phyloP scores from a whole-genome alignment of 257 asterid species.

The Scutellaria minor region DNA sequence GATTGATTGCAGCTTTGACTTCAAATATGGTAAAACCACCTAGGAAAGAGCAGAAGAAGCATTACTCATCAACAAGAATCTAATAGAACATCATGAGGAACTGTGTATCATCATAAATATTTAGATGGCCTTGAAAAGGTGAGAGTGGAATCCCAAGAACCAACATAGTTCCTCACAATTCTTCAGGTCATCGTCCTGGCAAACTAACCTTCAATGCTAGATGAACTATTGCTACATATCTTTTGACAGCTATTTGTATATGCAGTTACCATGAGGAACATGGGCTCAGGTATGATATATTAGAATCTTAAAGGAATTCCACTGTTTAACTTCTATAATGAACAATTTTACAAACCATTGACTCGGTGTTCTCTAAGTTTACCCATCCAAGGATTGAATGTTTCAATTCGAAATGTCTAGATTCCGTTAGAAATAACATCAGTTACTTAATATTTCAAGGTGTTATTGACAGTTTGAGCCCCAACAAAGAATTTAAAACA shows the following conservation, averaged over 20 bases:
- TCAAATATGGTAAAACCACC: constrained; percentile 89
- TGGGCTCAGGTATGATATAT: neutral
- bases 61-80: constrained; percentile 29
- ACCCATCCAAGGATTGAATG: constrained; percentile 5
- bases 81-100: constrained; percentile 18
- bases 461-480: neutral
- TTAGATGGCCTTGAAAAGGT: constrained; percentile 11
- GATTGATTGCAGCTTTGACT: constrained; percentile 80
- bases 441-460: neutral
- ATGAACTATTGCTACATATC: neutral
- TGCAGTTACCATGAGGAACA: neutral
- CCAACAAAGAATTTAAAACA: constrained; percentile 1
- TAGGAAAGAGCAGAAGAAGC: constrained; percentile 40
- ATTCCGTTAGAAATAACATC: neutral
- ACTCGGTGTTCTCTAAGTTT: neutral
- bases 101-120: neutral
- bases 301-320: neutral
- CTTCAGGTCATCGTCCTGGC: neutral
- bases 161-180: neutral
- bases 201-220: neutral
- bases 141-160: constrained; percentile 1
- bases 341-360: neutral
- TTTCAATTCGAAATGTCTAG: neutral
- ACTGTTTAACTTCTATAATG: neutral
- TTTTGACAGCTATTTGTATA: neutral